Base-by-base conservation (phyloP, 306 rosid species). In the Myrica gale region DNA sequence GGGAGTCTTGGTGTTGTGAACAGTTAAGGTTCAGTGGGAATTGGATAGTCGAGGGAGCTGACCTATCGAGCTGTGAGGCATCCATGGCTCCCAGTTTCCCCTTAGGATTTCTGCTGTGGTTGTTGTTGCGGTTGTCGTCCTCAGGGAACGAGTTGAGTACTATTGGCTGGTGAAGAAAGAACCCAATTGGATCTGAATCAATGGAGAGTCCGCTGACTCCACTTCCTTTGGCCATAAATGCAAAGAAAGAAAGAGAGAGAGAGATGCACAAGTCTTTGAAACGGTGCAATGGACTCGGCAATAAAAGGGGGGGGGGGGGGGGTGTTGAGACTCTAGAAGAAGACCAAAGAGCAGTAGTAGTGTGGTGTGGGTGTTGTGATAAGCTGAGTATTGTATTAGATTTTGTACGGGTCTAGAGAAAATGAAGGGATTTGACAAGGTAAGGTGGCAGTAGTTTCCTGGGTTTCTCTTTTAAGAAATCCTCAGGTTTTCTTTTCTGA, bases 201-300 rank as follows among this genome's bases (percentile, higher is more conserved):
- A 91, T 87, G 84, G 91, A 78, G 83, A 90, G 90, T 90, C 91
- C 93, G 86, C 88, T 79, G 83, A 90, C 89, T 90, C 91, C 93
- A 87, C 88, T 79, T 73, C 76, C 85, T 79, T 85, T 85, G 85
- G 79, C 93, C 89, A 90, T 90, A 74, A 86, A 87, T 81, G 63
- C 63, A 57, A 78, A 78, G 71, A 46, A 78, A 78, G 71, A 46
- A 75, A 81, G 70, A 71, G 68, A 71, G 54, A 60, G 72, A 43
- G 68, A 69, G 15, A 73, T 56, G 78, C 73, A 68, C 5, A 82
- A 78, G 83, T 79, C 71, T 84, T 72, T 78, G 58, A 85, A 88
- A 73, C 88, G 82, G 78, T 74, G 89, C 97, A 85, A 79, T 77
- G 83, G 88, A 89, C 88, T 88, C 85, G 96, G 91, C 98, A 81